phyloP scores from a whole-genome alignment of 2,329 filamentous ascomycete genomes.

The Lithohypha guttulata region DNA sequence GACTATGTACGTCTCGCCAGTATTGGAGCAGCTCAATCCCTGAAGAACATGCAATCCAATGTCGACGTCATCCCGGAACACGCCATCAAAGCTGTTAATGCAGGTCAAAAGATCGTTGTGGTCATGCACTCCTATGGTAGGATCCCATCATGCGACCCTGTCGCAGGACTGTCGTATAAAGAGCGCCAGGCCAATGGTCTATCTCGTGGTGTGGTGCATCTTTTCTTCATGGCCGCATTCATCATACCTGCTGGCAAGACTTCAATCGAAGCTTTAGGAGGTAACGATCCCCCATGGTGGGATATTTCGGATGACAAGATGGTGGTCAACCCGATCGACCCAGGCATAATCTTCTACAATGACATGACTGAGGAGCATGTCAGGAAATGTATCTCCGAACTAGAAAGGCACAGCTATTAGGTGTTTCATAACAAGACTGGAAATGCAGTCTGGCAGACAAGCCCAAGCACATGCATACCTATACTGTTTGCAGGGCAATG shows the following conservation, averaged over 20 bases:
- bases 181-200: constrained; percentile 9
- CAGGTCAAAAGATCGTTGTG: constrained; percentile 17
- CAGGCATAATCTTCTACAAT: constrained; percentile 27
- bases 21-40: constrained; percentile 25
- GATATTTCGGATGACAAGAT: constrained; percentile 12
- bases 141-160: constrained; percentile 19
- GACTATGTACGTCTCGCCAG: constrained; percentile 25
- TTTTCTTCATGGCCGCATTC: constrained; percentile 21
- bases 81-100: constrained; percentile 14
- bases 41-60: constrained; percentile 29
- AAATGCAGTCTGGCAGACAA: constrained; percentile 30
- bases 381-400: constrained; percentile 12
- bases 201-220: constrained; percentile 18
- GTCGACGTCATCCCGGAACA: constrained; percentile 24
- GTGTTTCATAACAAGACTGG: constrained; percentile 22
- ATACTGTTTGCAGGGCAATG: constrained; percentile 31
- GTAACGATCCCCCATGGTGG: constrained; percentile 13
- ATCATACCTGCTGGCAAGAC: constrained; percentile 10
- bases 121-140: constrained; percentile 25
- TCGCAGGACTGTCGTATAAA: constrained; percentile 13
- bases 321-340: constrained; percentile 10
- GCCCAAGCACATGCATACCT: constrained; percentile 33
- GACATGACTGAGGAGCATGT: constrained; percentile 24
- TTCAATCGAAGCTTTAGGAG: constrained; percentile 10
- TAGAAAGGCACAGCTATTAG: constrained; percentile 25